Base-by-base conservation (phyloP, 129 eudicot genomes). In the Artemisia argyi region DNA sequence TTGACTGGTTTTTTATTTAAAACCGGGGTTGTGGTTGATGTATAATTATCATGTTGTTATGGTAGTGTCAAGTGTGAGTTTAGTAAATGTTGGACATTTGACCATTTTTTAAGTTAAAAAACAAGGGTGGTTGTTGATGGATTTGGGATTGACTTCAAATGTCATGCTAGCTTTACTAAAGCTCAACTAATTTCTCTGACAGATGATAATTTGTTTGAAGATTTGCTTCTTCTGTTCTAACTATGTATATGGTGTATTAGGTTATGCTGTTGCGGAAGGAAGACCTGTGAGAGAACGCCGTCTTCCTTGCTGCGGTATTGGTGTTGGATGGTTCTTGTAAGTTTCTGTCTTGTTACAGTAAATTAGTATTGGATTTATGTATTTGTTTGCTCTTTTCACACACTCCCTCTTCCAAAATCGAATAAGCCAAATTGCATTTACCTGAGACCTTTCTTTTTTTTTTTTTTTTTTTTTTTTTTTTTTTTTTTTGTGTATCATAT, bases 221-320 rank as follows among this genome's bases (percentile, higher is more conserved):
- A 32, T 61, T 42, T 22, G 16, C 71, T 63, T 22, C 44, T 35
- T 66, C 24, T 68, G 11, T 61, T 50, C 52, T 61, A 61, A 58
- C 64, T 16, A 14, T 24, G 44, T 51, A 44, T 20, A 35, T 78
- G 71, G 32, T 72, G 69, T 74, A 54, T 20, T 76, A 93, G 98
- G 95, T 73, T 93, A 89, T 80, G 92, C 81, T 68, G 92, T 87
- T 65, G 90, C 88, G 68, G 98, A 89, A 80, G 97, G 98, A 84
- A 84, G 82, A 73, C 97, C 98, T 19, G 83, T 82, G 65, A 82
- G 96, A 80, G 84, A 87, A 76, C 76, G 35, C 32, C 96, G 89
- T 19, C 98, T 93, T 82, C 91, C 98, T 74, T 93, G 96, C 85
- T 93, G 98, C 54, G 98, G 98, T 30, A 72, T 85, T 67, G 98